Evolutionary conservation across 176 grass and related monocot genomes (phyloP).

Genomic region (Oropetium thomaeum): DNA sequence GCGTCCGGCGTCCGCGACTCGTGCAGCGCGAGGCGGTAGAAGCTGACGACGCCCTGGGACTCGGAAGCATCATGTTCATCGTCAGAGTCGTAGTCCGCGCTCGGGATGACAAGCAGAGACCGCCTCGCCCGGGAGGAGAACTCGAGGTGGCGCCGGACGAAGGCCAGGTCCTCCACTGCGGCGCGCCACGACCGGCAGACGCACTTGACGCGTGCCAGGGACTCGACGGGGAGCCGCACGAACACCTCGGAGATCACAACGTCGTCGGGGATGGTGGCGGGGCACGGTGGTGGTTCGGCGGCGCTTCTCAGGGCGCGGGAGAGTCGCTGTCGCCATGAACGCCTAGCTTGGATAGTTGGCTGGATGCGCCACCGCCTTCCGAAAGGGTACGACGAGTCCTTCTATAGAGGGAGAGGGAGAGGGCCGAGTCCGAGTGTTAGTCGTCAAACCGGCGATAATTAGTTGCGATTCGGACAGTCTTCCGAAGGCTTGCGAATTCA

Average conservation of each 20-base stretch:
- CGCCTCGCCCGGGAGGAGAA: neutral
- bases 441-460: too few species aligned
- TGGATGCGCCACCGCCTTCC: too few species aligned
- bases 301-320: neutral
- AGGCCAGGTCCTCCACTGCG: neutral
- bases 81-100: rapidly evolving
- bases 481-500: too few species aligned
- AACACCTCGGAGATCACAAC: neutral
- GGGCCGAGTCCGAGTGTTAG: too few species aligned
- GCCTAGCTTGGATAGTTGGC: too few species aligned
- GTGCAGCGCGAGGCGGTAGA: neutral
- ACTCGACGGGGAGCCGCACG: neutral
- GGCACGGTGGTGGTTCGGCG: neutral
- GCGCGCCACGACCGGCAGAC: neutral
- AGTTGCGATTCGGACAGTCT: too few species aligned
- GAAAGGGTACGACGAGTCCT: too few species aligned
- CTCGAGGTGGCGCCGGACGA: constrained; percentile 1
- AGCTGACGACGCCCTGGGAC: neutral
- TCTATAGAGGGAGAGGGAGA: too few species aligned
- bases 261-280: neutral
- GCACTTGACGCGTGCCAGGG: neutral
- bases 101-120: neutral
- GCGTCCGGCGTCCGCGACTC: neutral
- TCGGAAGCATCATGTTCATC: neutral
- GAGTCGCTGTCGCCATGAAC: neutral